Percentiles rank a stretch among this genome's conserved stretches.
These are phyloP conservation scores for Pythium plurisporium DNA, from an alignment of 352 stramenopile genomes.

Conservation along the genomic window DNA sequence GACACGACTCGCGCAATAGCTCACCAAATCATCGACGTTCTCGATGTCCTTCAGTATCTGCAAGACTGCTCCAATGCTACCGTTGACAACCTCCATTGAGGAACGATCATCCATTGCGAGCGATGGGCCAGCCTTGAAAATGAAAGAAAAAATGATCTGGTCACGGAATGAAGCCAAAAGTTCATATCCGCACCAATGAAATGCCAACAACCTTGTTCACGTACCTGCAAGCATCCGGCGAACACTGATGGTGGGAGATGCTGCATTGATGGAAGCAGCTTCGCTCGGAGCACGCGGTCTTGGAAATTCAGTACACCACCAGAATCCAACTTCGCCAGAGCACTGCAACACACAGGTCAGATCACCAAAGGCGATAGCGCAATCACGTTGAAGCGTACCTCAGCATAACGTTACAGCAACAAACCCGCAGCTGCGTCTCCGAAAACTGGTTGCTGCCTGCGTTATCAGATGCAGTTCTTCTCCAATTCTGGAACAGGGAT, in stretches of 20 bases:
- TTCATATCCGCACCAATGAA: neutral
- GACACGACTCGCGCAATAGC: slow-evolving; percentile 8
- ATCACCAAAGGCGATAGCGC: neutral
- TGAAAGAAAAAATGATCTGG: slow-evolving; percentile 44
- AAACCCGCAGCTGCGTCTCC: slow-evolving; percentile 42
- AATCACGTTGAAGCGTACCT: slow-evolving; percentile 29
- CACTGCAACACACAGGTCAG: neutral
- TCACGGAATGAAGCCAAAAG: neutral
- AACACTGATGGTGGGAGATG: slow-evolving; percentile 1
- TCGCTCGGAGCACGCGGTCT: neutral
- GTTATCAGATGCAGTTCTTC: neutral
- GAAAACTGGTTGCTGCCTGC: neutral
- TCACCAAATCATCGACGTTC: neutral
- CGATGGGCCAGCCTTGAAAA: slow-evolving; percentile 33
- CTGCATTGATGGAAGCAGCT: neutral
- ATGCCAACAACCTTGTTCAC: neutral
- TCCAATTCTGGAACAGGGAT: slow-evolving; percentile 34
- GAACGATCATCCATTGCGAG: slow-evolving; percentile 2
- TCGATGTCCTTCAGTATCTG: neutral
- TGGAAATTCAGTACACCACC: neutral
- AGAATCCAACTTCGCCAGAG: slow-evolving; percentile 2
- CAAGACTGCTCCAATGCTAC: neutral
- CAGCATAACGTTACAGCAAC: slow-evolving; percentile 60
- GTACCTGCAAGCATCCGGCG: slow-evolving; percentile 17
- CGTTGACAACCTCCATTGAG: neutral